Evolutionary conservation across 176 grass and related monocot genomes (phyloP).

Genomic region (Musa schizocarpa): DNA sequence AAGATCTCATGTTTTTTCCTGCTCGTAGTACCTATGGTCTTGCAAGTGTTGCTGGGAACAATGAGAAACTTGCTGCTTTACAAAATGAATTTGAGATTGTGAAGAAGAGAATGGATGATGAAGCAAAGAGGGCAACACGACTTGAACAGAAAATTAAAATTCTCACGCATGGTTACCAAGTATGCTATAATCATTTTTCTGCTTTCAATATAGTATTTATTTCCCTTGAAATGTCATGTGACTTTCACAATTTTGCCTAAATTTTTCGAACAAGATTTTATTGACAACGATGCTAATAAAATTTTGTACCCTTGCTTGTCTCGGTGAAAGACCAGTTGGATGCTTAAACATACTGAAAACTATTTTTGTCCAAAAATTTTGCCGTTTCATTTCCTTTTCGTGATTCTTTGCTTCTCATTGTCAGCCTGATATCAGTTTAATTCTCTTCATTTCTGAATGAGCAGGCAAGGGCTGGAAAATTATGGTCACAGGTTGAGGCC

Average conservation of each 20-base stretch:
- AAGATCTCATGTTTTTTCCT: constrained; percentile 91
- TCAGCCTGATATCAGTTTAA: neutral
- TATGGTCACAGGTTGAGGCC: constrained; percentile 66
- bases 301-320: too few species aligned
- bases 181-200: constrained; percentile 22
- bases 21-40: constrained; percentile 62
- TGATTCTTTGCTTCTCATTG: neutral
- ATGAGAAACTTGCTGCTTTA: constrained; percentile 61
- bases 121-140: constrained; percentile 77
- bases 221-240: neutral
- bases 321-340: too few species aligned
- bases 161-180: constrained; percentile 90
- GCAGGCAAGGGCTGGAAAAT: constrained; percentile 48
- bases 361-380: too few species aligned
- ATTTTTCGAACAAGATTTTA: neutral
- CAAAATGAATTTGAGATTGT: constrained; percentile 92
- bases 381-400: neutral
- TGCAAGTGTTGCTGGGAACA: constrained; percentile 65
- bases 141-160: constrained; percentile 94
- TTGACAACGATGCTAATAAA: neutral
- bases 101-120: constrained; percentile 80
- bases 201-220: neutral
- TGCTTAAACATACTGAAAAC: too few species aligned
- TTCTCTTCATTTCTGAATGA: constrained; percentile 21
- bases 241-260: neutral